Conservation (phyloP, 305 asterid genomes). For the Fraxinus floribunda region DNA sequence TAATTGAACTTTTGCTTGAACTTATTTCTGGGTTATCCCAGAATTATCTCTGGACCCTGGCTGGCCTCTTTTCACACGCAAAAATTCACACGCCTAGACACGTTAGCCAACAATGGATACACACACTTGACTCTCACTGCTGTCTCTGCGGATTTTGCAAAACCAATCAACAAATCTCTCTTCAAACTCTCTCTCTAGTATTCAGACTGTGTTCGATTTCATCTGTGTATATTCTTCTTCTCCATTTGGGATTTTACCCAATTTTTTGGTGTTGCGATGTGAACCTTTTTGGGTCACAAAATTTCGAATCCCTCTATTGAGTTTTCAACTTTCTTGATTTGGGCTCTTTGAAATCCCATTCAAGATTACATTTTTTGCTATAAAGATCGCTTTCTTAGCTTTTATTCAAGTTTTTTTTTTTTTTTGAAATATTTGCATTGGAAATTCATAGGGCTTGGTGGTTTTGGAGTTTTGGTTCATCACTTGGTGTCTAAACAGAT, state of each 20-base stretch:
- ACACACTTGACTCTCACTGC: slow-evolving; percentile 19
- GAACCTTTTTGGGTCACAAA: neutral
- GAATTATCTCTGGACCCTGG: neutral
- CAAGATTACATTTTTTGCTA: neutral
- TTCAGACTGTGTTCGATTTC: neutral
- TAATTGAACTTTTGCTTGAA: neutral
- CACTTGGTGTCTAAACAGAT: too few species aligned
- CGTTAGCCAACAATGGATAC: neutral
- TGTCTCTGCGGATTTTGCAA: slow-evolving; percentile 17
- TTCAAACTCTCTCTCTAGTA: neutral
- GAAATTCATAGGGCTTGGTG: slow-evolving; percentile 16
- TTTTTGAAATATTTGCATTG: neutral
- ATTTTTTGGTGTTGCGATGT: neutral
- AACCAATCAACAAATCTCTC: slow-evolving; percentile 22
- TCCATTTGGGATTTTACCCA: too few species aligned
- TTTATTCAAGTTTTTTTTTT: neutral
- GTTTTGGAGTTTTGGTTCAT: neutral
- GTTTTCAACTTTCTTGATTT: slow-evolving; percentile 16
- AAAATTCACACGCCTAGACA: neutral
- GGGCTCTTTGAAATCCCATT: slow-evolving; percentile 1
- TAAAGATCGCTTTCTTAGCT: neutral
- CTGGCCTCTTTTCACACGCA: neutral
- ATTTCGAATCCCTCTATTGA: neutral
- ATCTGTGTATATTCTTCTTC: too few species aligned
- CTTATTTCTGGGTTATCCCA: neutral